Base-by-base conservation (phyloP, 371 early-diverging fungal species). In the Mucor racemosus region DNA sequence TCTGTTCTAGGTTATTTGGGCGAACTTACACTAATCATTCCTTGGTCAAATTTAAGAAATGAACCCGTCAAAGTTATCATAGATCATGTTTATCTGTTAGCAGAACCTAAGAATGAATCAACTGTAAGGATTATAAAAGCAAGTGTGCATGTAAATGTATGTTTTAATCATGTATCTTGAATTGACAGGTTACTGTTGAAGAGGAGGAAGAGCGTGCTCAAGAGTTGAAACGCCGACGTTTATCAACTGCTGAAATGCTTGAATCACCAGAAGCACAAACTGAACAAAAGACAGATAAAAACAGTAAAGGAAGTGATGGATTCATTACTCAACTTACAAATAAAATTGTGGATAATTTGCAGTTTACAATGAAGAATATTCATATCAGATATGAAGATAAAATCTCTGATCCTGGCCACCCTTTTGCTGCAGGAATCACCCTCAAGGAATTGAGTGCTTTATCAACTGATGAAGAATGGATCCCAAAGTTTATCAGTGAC, bases 41-140 rank as follows among this genome's bases (percentile, higher is more conserved):
- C 96, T 14, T 96, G 96, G 96, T 85, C 87, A 11, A 95, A 96
- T 72, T 79, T 96, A 57, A 91, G 93, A 73, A 88, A 82, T 62
- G 85, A 90, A 64, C 95, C 96, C n/a, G 91, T 95, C 46, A 88
- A 89, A 64, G 83, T 95, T 42, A 74, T 76, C 41, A 86, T 96
- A 63, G 87, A 91, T 61, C 85, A 94, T 73, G 89, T 96, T 3
- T 92, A 86, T 58, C 60, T 95, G 6, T 75, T 94, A 39, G 94
- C 94, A 5, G 82, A 75, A 14, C 95, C 94, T 7, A 87, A 88
- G 50, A 88, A 81, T 33, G 89, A 88, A 56, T 73, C 82, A 15
- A 72, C 72, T 14, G 77, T 76, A 75, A 67, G 55, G 26, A 26
- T 31, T 4, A 5, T 19, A 48, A 14, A 42, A 6, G 31, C 50